Base-by-base conservation (phyloP, 2,329 filamentous ascomycete species). In the Fonsecaea nubica region DNA sequence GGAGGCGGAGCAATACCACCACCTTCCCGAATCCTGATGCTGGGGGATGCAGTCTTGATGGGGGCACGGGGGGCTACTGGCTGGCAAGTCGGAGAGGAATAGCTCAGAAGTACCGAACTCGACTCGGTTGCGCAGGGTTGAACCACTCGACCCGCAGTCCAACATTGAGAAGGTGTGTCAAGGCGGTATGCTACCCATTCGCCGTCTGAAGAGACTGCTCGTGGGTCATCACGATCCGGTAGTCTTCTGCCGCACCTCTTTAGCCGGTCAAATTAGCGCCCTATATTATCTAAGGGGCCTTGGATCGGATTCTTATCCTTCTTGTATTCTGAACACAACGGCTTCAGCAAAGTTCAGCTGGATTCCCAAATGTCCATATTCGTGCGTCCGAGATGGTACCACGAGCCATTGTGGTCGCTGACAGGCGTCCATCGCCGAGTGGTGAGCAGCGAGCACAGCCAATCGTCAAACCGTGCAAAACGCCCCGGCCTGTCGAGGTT, bases 371-470 rank as follows among this genome's bases (percentile, higher is more conserved):
- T 68, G 65, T 52, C 21, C 65, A 35, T 10, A 12, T 13, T 3
- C 42, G 53, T 38, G 8, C 6, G n/a, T 55, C 32, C 58, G 38
- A 42, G 21, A 68, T 68, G 65, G 65, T 57, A 38, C 58, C 57
- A 55, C 57, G 53, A 55, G 48, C 56, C 40, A 32, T 64, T 38
- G 62, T 64, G 62, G 53, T 62, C 40, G 65, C 62, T 54, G 62
- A 60, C 59, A 65, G 58, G 54, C 53, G 12, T 54, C 38, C 58
- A 32, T 13, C 38, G 21, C 32, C n/a, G n/a, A 25, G 30, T 36
- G 33, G 58, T 8, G 50, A 40, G 50, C 52, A 54, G 57, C 50
- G 32, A 15, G 40, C 7, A 15, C 59, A 25, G 10, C 30, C 30
- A n/a, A n/a, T 25, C 35, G 45, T 7, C 6, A 21, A 50, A 21